Percentiles rank a stretch among this genome's conserved stretches.
These are phyloP conservation scores for Phytophthora crassamura DNA, from an alignment of 352 stramenopile species.

Conservation along the genomic window DNA sequence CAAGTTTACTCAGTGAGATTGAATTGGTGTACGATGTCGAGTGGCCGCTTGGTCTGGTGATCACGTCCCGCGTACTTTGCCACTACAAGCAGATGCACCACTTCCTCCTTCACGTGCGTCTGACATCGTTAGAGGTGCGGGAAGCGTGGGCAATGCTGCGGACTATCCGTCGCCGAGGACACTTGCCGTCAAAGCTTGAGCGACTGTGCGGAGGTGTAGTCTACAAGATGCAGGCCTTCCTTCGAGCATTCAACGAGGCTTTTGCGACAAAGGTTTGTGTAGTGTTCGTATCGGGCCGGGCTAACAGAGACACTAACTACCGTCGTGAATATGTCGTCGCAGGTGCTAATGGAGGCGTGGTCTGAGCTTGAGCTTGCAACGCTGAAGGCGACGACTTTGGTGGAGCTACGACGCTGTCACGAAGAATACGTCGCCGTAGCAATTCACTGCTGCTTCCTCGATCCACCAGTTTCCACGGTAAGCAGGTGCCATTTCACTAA, in stretches of 20 bases:
- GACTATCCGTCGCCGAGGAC: constrained; percentile 22
- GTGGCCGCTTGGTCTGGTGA: constrained; percentile 58
- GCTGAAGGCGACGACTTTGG: constrained; percentile 30
- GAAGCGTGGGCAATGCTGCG: constrained; percentile 49
- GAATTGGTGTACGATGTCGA: constrained; percentile 55
- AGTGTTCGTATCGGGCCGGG: too few relatives aligned
- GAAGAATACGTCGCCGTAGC: constrained; percentile 46
- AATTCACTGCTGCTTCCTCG: constrained; percentile 52
- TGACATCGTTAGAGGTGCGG: constrained; percentile 54
- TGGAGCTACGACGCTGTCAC: constrained; percentile 41
- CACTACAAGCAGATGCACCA: constrained; percentile 52
- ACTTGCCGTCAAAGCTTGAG: constrained; percentile 23
- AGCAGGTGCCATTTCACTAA: not conserved
- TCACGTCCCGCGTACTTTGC: constrained; percentile 43
- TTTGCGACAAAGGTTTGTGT: constrained; percentile 49
- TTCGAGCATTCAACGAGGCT: constrained; percentile 55
- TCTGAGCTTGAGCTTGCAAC: constrained; percentile 30
- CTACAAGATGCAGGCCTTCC: constrained; percentile 50
- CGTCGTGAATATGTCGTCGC: not conserved
- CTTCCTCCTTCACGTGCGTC: constrained; percentile 50
- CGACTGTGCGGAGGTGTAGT: constrained; percentile 39
- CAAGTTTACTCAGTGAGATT: constrained; percentile 47
- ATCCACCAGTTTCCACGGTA: constrained; percentile 32
- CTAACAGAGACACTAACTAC: too few relatives aligned
- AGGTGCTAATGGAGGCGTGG: constrained; percentile 57